phyloP scores from a whole-genome alignment of 2,329 filamentous ascomycete genomes.

The Didymella glomerata region DNA sequence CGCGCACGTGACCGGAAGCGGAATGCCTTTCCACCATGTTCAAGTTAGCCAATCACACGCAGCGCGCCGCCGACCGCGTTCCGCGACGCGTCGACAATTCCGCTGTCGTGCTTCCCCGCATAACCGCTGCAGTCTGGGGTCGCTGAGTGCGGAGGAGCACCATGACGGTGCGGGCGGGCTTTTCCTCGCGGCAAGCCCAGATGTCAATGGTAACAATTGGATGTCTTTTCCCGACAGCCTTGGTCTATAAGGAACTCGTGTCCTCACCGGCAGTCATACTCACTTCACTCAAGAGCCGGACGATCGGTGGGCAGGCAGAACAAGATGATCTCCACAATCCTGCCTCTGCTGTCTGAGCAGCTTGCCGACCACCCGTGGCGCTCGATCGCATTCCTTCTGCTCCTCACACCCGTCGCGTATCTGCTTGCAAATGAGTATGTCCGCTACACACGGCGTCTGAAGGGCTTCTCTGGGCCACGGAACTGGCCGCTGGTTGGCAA shows the following conservation, averaged over 20 bases:
- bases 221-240: slow-evolving; percentile 10
- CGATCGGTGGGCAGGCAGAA: not conserved
- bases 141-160: slow-evolving; percentile 1
- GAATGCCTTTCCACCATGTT: not conserved
- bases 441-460: slow-evolving; percentile 47
- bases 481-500: slow-evolving; percentile 55
- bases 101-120: slow-evolving; percentile 30
- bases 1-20: slow-evolving; percentile 10
- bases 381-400: slow-evolving; percentile 29
- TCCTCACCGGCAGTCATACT: not conserved
- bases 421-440: slow-evolving; percentile 50
- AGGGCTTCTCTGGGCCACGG: slow-evolving; percentile 50
- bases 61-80: slow-evolving; percentile 1
- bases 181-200: not conserved
- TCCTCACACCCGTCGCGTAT: slow-evolving; percentile 47
- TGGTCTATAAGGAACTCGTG: slow-evolving; percentile 13
- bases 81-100: slow-evolving; percentile 30
- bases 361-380: slow-evolving; percentile 38
- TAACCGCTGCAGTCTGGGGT: slow-evolving; percentile 5
- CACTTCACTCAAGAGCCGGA: too few species aligned
- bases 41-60: slow-evolving; percentile 4
- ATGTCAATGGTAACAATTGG: not conserved
- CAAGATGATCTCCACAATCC: slow-evolving; percentile 43
- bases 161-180: not conserved
- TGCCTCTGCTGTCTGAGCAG: slow-evolving; percentile 35